Evolutionary conservation across 1,284 basidiomycete genomes (phyloP).

Genomic region (Rhodotorula sp.): DNA sequence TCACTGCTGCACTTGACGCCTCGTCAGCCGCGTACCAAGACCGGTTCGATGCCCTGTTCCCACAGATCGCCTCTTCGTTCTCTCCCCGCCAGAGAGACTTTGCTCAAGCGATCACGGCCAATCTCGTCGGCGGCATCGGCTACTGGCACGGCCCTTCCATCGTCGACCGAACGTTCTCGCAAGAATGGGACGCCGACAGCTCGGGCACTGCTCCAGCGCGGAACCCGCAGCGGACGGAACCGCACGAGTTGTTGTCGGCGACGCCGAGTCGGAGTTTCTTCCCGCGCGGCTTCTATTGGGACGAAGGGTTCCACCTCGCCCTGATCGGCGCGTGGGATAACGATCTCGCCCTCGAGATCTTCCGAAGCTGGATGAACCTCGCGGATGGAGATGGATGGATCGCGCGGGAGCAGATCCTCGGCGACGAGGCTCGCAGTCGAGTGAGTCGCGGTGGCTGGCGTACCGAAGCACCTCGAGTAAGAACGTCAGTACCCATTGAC

Average conservation of each 20-base stretch:
- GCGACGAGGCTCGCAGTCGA: constrained; percentile 89
- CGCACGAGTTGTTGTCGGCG: constrained; percentile 77
- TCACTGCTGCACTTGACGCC: constrained; percentile 65
- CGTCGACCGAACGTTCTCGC: constrained; percentile 75
- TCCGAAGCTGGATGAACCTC: constrained; percentile 82
- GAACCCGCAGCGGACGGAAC: constrained; percentile 65
- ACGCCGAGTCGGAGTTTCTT: constrained; percentile 94
- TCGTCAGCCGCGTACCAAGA: constrained; percentile 63
- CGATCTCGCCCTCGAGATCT: constrained; percentile 82
- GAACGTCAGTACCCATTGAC: not conserved
- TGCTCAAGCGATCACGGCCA: constrained; percentile 83
- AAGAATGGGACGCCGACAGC: constrained; percentile 68
- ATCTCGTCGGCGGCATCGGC: constrained; percentile 84
- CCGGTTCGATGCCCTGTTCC: constrained; percentile 69
- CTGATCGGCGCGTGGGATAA: constrained; percentile 91
- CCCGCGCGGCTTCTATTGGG: constrained; percentile 96
- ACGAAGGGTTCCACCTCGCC: constrained; percentile 91
- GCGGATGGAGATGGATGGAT: constrained; percentile 95
- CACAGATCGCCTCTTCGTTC: constrained; percentile 59
- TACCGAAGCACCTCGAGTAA: no score
- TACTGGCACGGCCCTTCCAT: constrained; percentile 92
- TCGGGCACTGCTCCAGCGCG: constrained; percentile 23
- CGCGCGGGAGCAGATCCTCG: constrained; percentile 89
- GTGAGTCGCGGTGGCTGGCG: constrained; percentile 49
- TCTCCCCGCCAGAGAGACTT: constrained; percentile 59